A percentile compares a stretch with the other conserved stretches of the same genome.
These are phyloP conservation scores for Cupressus sempervirens DNA, from an alignment of 75 land plant genomes.

Conservation along the genomic window DNA sequence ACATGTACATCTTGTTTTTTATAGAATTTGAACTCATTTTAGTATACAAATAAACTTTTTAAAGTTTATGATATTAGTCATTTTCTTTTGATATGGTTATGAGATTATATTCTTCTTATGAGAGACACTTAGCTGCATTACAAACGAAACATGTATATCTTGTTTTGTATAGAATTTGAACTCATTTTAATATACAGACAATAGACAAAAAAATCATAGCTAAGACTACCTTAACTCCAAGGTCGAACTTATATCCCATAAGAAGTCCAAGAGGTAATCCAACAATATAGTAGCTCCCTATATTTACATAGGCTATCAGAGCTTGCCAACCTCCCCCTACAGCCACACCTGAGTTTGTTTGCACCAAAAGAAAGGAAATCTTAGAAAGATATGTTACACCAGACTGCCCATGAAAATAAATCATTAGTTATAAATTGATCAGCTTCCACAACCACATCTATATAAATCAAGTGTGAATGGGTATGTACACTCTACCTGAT, in stretches of 20 bases:
- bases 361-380: background rate
- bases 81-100: no score
- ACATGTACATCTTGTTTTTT: no score
- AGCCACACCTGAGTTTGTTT: conserved; percentile 8
- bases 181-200: no score
- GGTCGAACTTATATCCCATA: background rate
- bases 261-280: background rate
- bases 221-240: background rate
- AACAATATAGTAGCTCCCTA: conserved; percentile 5
- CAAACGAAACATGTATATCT: no score
- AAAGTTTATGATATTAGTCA: no score
- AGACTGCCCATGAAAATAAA: background rate
- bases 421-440: background rate
- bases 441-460: background rate
- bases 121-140: no score
- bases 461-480: background rate
- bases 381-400: background rate
- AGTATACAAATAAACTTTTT: no score
- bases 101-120: no score
- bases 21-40: no score
- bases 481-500: background rate
- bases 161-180: no score
- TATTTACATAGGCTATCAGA: conserved; percentile 1
- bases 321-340: conserved; percentile 3
- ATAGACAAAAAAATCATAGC: no score